Evolutionary conservation across 2,329 filamentous ascomycete species (phyloP), one percentile per base, ranked within the genome.

Genomic region (Sphaceloma murrayae): DNA sequence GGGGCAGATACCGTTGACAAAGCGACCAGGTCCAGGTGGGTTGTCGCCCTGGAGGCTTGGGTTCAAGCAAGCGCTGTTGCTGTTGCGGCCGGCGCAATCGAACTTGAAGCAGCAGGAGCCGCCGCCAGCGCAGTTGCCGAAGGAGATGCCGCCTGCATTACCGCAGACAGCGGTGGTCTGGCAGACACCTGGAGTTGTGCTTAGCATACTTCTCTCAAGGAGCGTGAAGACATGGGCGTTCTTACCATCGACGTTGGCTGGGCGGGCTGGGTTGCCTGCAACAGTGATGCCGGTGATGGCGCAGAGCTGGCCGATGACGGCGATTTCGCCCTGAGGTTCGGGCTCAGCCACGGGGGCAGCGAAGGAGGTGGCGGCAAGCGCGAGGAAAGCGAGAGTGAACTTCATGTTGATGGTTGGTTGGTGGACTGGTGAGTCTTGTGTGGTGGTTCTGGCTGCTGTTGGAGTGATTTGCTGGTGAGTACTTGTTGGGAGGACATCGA

Each of bases 1-100:
- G 17, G 43, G 43, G 43, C 43, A 46, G 13, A 31, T 2, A 22
- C 43, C 43, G 26, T 46, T 46, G 33, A 46, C 43, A 17, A 46
- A 46, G 5, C 36, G 32, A 19, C 43, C 43, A 4, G 43, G 43
- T 9, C 43, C 43, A 9, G 43, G 43, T 13, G 36, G 43, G 13
- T 14, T 21, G 22, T 46, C 43, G 4, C 43, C 43, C 3, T 16
- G 16, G 4, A 46, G 33, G 17, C 16, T 38, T 10, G 43, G 43
- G 16, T 46, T 21, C 43, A 46, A 36, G 43, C 43, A 46, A 26
- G 43, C 43, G 36, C 43, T 46, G 43, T 46, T 46, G 43, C 32
- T 39, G 22, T 46, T 46, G 18, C 33, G 13, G n/a, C 43, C 43
- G 29, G 43, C 43, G 29, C 43, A 46, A 26, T 46, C 43, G 33